phyloP scores from a whole-genome alignment of 2,329 filamentous ascomycete species.

The Pseudophaeomoniella oleicola region DNA sequence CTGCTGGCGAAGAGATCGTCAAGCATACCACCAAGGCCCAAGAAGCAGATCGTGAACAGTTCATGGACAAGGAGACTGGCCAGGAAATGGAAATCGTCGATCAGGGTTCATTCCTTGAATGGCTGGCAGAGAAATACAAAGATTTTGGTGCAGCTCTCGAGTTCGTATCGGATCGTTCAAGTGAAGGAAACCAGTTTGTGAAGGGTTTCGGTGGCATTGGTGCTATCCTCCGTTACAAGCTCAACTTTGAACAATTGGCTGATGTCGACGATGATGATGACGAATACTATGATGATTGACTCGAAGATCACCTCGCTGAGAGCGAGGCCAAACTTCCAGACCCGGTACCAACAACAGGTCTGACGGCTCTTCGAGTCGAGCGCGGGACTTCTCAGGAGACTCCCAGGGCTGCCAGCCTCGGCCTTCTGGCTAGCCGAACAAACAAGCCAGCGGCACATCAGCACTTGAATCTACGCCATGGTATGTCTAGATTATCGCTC shows the following conservation, averaged over 20 bases:
- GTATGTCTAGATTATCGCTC: constrained; percentile 9
- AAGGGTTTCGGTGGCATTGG: constrained; percentile 99
- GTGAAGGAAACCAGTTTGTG: constrained; percentile 98
- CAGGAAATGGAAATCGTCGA: constrained; percentile 93
- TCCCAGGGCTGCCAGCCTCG: neutral
- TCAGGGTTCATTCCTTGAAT: constrained; percentile 91
- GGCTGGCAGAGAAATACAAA: constrained; percentile 97
- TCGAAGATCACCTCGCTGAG: constrained; percentile 69
- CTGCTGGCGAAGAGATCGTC: constrained; percentile 55
- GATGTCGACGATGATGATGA: constrained; percentile 78
- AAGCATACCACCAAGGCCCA: constrained; percentile 81
- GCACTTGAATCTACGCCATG: constrained; percentile 10
- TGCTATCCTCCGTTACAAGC: constrained; percentile 94
- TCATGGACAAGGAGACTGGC: constrained; percentile 90
- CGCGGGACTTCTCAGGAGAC: neutral
- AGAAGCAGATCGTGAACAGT: constrained; percentile 66
- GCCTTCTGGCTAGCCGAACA: constrained; percentile 8
- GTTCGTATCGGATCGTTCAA: constrained; percentile 94
- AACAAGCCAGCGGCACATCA: constrained; percentile 11
- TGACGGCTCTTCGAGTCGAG: constrained; percentile 2
- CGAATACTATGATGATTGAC: constrained; percentile 93
- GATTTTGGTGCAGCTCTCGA: constrained; percentile 92
- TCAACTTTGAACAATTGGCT: constrained; percentile 98
- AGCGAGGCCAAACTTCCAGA: constrained; percentile 71
- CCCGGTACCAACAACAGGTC: constrained; percentile 18